phyloP scores from a whole-genome alignment of 2,329 filamentous ascomycete genomes.

The Colletotrichum australisinense region DNA sequence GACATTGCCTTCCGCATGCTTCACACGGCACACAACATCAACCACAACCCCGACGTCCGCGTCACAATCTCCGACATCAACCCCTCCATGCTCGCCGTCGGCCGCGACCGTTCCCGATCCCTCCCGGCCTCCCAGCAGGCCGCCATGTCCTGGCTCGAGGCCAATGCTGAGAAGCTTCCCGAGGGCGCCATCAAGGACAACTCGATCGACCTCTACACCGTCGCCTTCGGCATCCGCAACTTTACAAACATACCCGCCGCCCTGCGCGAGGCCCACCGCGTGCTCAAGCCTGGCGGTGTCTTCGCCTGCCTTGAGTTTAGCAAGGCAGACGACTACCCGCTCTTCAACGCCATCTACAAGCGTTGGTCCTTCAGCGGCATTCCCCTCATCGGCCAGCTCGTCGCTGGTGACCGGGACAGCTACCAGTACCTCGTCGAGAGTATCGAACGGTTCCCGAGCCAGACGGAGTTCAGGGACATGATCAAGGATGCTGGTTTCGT shows the following conservation, averaged over 20 bases:
- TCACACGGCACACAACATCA: slow-evolving; percentile 84
- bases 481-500: slow-evolving; percentile 87
- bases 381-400: slow-evolving; percentile 92
- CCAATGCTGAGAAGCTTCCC: slow-evolving; percentile 85
- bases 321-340: slow-evolving; percentile 78
- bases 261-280: slow-evolving; percentile 84
- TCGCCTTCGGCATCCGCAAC: slow-evolving; percentile 97
- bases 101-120: slow-evolving; percentile 78
- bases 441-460: slow-evolving; percentile 91
- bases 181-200: slow-evolving; percentile 68
- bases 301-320: slow-evolving; percentile 98
- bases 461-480: slow-evolving; percentile 86
- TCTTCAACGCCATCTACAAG: slow-evolving; percentile 91
- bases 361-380: slow-evolving; percentile 96
- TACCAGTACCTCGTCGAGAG: slow-evolving; percentile 99
- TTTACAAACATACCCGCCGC: slow-evolving; percentile 93
- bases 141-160: slow-evolving; percentile 82
- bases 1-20: slow-evolving; percentile 98
- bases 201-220: slow-evolving; percentile 94
- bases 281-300: slow-evolving; percentile 92
- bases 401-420: slow-evolving; percentile 92
- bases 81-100: slow-evolving; percentile 91
- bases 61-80: slow-evolving; percentile 98
- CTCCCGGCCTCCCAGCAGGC: slow-evolving; percentile 66
- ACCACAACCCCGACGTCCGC: slow-evolving; percentile 75